Evolutionary conservation across 495 filamentous ascomycete species (phyloP).

Genomic region (Cryomyces antarcticus): DNA sequence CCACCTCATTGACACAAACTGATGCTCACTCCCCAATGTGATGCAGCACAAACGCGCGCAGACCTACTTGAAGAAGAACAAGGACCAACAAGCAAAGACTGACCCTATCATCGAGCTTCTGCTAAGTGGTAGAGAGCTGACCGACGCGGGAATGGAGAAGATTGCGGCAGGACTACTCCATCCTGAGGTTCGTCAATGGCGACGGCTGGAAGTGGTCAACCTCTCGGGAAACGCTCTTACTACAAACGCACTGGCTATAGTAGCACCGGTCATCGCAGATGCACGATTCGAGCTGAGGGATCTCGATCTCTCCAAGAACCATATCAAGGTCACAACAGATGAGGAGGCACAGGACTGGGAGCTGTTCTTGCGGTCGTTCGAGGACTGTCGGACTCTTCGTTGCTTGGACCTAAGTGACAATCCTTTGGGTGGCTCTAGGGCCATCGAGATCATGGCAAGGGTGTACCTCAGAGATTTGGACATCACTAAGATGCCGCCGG

Average conservation of each 20-base stretch:
- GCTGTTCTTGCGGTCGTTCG: conserved; percentile 24
- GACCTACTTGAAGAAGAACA: too few species aligned
- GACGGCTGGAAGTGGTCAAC: conserved; percentile 27
- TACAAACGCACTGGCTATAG: conserved; percentile 16
- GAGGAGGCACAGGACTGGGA: conserved; percentile 24
- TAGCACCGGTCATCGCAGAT: conserved; percentile 21
- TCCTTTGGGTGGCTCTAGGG: conserved; percentile 16
- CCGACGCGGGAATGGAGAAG: too few species aligned
- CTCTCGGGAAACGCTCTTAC: conserved; percentile 24
- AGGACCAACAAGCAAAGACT: too few species aligned
- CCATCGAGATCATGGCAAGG: conserved; percentile 24
- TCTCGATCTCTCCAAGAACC: conserved; percentile 27
- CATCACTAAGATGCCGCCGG: conserved; percentile 4
- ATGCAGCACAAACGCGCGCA: too few species aligned
- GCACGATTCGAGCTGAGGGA: conserved; percentile 24
- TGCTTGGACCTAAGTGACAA: conserved; percentile 28
- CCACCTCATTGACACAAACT: too few species aligned
- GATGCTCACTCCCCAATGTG: too few species aligned
- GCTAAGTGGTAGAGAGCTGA: too few species aligned
- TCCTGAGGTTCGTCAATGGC: too few species aligned
- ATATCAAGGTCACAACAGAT: conserved; percentile 17
- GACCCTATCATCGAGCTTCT: too few species aligned
- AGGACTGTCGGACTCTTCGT: conserved; percentile 22
- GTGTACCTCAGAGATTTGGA: conserved; percentile 21
- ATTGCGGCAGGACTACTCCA: too few species aligned